Conservation (phyloP, 768 basidiomycete genomes). For the Xerocomellus dryophilus region DNA sequence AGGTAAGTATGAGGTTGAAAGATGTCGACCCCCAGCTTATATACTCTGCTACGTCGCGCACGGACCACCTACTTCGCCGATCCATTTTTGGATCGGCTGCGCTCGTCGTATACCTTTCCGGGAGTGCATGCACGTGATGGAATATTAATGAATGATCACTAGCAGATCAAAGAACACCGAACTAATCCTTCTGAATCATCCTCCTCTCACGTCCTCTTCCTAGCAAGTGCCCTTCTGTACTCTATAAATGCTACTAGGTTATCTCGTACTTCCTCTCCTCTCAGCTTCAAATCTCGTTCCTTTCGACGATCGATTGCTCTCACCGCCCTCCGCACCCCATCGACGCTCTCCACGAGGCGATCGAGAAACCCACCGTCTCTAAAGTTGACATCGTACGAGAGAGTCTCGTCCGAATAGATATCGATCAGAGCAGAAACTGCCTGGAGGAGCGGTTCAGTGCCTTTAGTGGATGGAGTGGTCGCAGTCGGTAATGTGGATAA, state of each 20-base stretch:
- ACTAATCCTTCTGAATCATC: too few species aligned
- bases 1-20: slow-evolving; percentile 37
- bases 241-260: slow-evolving; percentile 74
- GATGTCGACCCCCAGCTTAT: slow-evolving; percentile 17
- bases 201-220: too few species aligned
- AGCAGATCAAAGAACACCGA: too few species aligned
- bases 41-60: slow-evolving; percentile 27
- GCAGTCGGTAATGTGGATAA: slow-evolving; percentile 57
- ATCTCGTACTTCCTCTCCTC: slow-evolving; percentile 74
- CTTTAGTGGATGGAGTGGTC: slow-evolving; percentile 38
- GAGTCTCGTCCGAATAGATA: slow-evolving; percentile 85
- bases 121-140: too few species aligned
- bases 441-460: slow-evolving; percentile 72
- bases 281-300: slow-evolving; percentile 57
- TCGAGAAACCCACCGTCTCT: slow-evolving; percentile 56
- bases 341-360: slow-evolving; percentile 55
- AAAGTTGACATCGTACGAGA: slow-evolving; percentile 81
- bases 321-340: slow-evolving; percentile 59
- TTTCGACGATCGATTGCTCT: slow-evolving; percentile 65
- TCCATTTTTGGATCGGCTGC: not conserved
- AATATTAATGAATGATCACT: too few species aligned
- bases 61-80: slow-evolving; percentile 23
- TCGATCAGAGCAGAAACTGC: slow-evolving; percentile 82
- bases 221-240: slow-evolving; percentile 56
- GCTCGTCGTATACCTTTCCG: too few species aligned